Conservation (phyloP, 2,329 filamentous ascomycete species). For the Botrytis pseudocinerea region DNA sequence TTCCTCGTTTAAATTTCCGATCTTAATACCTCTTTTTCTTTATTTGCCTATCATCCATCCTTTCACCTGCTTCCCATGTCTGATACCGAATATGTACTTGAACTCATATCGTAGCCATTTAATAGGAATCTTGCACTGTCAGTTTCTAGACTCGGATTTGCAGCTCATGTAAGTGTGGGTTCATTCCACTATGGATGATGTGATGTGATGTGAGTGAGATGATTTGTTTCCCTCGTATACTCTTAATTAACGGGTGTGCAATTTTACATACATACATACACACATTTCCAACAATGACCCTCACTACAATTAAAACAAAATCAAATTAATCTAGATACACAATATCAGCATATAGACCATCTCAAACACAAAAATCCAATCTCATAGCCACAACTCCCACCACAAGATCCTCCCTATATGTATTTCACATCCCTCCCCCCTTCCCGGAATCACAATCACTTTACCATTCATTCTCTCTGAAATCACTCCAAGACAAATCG, state of each 20-base stretch:
- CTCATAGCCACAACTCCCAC: not conserved
- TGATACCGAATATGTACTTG: not conserved
- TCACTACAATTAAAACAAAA: not conserved
- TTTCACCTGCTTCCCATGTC: not conserved
- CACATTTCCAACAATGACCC: not conserved
- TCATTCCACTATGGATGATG: too few species aligned
- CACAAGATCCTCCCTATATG: not conserved
- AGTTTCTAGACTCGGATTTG: not conserved
- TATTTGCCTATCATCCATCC: not conserved
- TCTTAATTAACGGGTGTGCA: too few species aligned
- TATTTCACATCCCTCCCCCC: not conserved
- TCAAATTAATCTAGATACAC: not conserved
- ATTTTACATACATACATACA: not conserved
- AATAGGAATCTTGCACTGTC: not conserved
- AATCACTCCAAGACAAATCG: not conserved
- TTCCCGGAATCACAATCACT: too few species aligned
- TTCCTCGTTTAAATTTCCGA: not conserved
- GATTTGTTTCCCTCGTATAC: too few species aligned
- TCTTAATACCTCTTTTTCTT: not conserved
- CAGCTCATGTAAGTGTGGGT: too few species aligned
- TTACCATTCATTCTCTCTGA: too few species aligned
- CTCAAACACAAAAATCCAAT: not conserved
- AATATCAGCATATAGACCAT: not conserved
- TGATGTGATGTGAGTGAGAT: too few species aligned
- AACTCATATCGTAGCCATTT: not conserved